phyloP scores from a whole-genome alignment of 2,329 filamentous ascomycete genomes.

The Endoconidiophora polonica region DNA sequence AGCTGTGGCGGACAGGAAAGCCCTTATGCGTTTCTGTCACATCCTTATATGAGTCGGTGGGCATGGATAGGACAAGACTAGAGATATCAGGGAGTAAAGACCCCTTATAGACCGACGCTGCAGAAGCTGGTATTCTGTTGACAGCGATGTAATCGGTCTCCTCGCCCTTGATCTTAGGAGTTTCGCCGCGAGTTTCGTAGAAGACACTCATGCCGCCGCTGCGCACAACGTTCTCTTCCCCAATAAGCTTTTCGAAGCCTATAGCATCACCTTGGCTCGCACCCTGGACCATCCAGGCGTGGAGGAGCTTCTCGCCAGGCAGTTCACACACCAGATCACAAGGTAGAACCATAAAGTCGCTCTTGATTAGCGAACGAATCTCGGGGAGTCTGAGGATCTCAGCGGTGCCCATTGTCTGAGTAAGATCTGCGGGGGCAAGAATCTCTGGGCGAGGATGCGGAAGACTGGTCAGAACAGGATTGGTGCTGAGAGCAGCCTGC shows the following conservation, averaged over 20 bases:
- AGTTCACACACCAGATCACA: slow-evolving; percentile 90
- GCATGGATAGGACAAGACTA: slow-evolving; percentile 72
- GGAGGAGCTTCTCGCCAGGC: slow-evolving; percentile 63
- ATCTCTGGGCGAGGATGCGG: slow-evolving; percentile 59
- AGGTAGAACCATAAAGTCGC: slow-evolving; percentile 78
- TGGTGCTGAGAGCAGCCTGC: slow-evolving; percentile 53
- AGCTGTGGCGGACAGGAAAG: slow-evolving; percentile 56
- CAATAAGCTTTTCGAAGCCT: slow-evolving; percentile 27
- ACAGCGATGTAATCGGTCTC: slow-evolving; percentile 86
- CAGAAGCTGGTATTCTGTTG: slow-evolving; percentile 42
- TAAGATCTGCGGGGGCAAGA: slow-evolving; percentile 57
- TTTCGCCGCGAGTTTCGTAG: slow-evolving; percentile 69
- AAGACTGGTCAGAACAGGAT: slow-evolving; percentile 59
- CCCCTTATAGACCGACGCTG: slow-evolving; percentile 40
- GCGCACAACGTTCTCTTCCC: slow-evolving; percentile 22
- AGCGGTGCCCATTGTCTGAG: slow-evolving; percentile 75
- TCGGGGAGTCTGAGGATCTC: slow-evolving; percentile 75
- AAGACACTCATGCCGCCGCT: slow-evolving; percentile 77
- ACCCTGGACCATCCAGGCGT: slow-evolving; percentile 82
- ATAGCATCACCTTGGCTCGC: slow-evolving; percentile 49
- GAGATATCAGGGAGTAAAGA: slow-evolving; percentile 53
- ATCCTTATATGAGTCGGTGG: slow-evolving; percentile 78
- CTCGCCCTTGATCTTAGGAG: slow-evolving; percentile 60
- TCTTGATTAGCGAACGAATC: slow-evolving; percentile 59
- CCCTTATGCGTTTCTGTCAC: slow-evolving; percentile 58